A percentile compares a stretch with the other conserved stretches of the same genome.
Evolutionary conservation across 192 early-diverging fungal genomes (phyloP).

Genomic region (Rhizophlyctis rosea): DNA sequence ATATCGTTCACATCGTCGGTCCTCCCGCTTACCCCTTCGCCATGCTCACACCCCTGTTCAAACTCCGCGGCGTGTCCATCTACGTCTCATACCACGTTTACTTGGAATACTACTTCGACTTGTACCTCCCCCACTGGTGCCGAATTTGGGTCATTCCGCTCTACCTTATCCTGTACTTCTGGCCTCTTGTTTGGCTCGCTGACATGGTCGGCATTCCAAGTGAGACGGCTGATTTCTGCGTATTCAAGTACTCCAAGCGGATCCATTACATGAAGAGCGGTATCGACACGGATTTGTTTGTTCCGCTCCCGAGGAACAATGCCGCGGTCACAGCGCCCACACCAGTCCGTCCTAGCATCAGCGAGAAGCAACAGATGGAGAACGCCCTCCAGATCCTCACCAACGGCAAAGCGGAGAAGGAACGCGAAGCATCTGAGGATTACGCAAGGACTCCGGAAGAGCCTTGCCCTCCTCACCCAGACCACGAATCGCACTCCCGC

Average conservation of each 20-base stretch:
- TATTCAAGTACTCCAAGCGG: constrained; percentile 37
- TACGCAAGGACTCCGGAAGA: neutral
- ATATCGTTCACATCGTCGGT: constrained; percentile 45
- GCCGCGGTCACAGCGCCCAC: neutral
- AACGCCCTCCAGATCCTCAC: neutral
- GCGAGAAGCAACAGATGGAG: neutral
- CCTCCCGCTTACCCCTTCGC: constrained; percentile 43
- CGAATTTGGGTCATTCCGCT: too few species aligned
- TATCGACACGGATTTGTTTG: constrained; percentile 44
- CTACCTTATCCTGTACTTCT: constrained; percentile 40
- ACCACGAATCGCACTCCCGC: neutral
- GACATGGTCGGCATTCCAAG: constrained; percentile 48
- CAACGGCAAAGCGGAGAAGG: neutral
- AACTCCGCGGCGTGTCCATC: constrained; percentile 37
- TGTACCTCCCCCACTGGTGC: constrained; percentile 33
- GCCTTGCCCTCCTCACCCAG: constrained; percentile 12
- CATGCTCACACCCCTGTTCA: constrained; percentile 37
- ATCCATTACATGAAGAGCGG: constrained; percentile 52
- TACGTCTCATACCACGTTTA: constrained; percentile 56
- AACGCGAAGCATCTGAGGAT: neutral
- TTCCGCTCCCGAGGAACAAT: too few species aligned
- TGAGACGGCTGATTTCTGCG: constrained; percentile 39
- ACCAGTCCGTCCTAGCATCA: neutral
- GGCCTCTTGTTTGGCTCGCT: constrained; percentile 44
- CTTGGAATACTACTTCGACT: constrained; percentile 46